Conservation (phyloP, 352 stramenopile species). For the Pythium graminicola region DNA sequence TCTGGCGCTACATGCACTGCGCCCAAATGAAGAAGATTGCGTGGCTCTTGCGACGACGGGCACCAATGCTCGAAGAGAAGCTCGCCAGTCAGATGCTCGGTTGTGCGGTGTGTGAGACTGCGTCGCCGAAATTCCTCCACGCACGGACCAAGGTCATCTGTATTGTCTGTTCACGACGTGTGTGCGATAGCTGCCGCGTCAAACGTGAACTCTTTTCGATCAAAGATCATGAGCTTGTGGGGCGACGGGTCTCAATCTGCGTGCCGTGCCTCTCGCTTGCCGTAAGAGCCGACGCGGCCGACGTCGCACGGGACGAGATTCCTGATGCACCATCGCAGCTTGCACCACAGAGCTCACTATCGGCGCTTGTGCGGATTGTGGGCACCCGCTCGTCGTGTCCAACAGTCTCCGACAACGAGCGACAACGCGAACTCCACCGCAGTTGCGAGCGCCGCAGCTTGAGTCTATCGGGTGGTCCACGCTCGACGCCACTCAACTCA, state of each 20-base stretch:
- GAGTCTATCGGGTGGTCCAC: not conserved
- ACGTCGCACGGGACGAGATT: conserved; percentile 22
- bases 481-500: not conserved
- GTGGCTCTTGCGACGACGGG: conserved; percentile 38
- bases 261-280: conserved; percentile 23
- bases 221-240: not conserved
- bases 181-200: conserved; percentile 21
- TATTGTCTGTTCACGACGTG: conserved; percentile 12
- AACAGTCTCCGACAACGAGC: conserved; percentile 8
- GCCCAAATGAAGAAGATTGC: conserved; percentile 64
- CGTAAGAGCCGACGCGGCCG: conserved; percentile 12
- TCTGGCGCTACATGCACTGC: conserved; percentile 42
- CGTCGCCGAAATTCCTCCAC: not conserved
- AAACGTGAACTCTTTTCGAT: conserved; percentile 17
- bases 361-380: conserved; percentile 19
- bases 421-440: conserved; percentile 4
- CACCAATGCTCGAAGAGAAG: no score
- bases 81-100: no score
- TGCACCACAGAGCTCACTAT: not conserved
- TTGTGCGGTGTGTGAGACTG: conserved; percentile 17
- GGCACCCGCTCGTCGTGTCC: conserved; percentile 19
- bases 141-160: conserved; percentile 11
- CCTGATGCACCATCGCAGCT: conserved; percentile 2
- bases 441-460: not conserved
- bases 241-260: conserved; percentile 14